Evolutionary conservation across 768 basidiomycete species (phyloP).

Genomic region (Lanmaoa rubissima): DNA sequence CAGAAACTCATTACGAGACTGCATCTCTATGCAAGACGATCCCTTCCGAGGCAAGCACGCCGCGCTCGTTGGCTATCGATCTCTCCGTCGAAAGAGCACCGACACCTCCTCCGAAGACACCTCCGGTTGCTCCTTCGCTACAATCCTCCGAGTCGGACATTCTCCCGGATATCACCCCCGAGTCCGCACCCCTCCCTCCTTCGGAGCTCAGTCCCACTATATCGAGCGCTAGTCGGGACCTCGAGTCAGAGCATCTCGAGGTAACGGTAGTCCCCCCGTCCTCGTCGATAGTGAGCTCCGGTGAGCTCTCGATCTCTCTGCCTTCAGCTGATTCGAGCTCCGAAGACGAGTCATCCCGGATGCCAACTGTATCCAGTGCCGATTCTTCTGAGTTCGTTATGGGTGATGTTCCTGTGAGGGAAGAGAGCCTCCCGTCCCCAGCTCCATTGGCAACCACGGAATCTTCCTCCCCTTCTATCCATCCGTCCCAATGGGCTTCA

Average conservation of each 20-base stretch:
- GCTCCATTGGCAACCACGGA: conserved; percentile 35
- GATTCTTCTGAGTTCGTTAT: conserved; percentile 38
- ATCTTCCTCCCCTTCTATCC: conserved; percentile 39
- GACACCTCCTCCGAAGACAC: conserved; percentile 30
- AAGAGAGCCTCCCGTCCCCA: conserved; percentile 32
- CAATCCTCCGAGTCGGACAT: conserved; percentile 26
- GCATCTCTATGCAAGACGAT: conserved; percentile 41
- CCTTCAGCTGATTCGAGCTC: conserved; percentile 34
- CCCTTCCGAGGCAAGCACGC: conserved; percentile 35
- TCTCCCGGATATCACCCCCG: conserved; percentile 20
- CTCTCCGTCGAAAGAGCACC: conserved; percentile 22
- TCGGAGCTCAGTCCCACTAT: conserved; percentile 32
- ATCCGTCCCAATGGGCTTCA: conserved; percentile 53
- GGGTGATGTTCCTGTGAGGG: conserved; percentile 29
- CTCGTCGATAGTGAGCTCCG: conserved; percentile 20
- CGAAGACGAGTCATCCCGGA: conserved; percentile 29
- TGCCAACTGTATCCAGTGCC: conserved; percentile 41
- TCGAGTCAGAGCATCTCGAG: conserved; percentile 22
- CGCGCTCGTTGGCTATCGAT: conserved; percentile 37
- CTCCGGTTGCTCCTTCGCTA: conserved; percentile 26
- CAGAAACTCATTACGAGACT: conserved; percentile 51
- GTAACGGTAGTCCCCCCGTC: conserved; percentile 5
- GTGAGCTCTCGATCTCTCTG: conserved; percentile 24
- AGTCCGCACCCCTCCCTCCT: conserved; percentile 40
- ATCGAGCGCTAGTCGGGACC: conserved; percentile 20